phyloP scores from a whole-genome alignment of 2,329 filamentous ascomycete genomes.

The Fusarium sp. region DNA sequence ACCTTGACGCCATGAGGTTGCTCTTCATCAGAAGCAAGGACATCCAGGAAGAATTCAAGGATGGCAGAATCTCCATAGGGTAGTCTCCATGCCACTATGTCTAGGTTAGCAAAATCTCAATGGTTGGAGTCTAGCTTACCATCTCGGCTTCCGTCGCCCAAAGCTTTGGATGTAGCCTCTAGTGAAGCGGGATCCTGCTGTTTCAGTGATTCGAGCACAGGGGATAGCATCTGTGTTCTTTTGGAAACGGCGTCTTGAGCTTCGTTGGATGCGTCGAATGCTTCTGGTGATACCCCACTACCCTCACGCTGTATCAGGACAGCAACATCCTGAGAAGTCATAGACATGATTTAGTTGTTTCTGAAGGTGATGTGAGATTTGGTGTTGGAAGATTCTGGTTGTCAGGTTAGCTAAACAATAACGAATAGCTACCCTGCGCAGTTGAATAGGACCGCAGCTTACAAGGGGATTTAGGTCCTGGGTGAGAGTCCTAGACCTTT shows the following conservation, averaged over 20 bases:
- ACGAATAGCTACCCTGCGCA: background rate
- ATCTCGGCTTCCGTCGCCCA: slow-evolving; percentile 69
- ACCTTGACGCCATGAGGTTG: slow-evolving; percentile 61
- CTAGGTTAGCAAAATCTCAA: background rate
- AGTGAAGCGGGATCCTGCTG: slow-evolving; percentile 55
- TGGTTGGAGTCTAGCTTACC: slow-evolving; percentile 55
- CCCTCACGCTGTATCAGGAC: slow-evolving; percentile 54
- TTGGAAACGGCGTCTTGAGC: slow-evolving; percentile 38
- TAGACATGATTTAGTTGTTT: slow-evolving; percentile 22
- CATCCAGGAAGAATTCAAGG: slow-evolving; percentile 66
- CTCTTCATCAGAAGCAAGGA: slow-evolving; percentile 56
- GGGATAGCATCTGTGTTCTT: slow-evolving; percentile 53
- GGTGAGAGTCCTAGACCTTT: background rate
- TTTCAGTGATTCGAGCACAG: slow-evolving; percentile 57
- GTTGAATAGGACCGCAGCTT: background rate
- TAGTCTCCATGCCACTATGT: slow-evolving; percentile 66
- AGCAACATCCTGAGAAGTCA: slow-evolving; percentile 57
- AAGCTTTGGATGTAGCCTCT: slow-evolving; percentile 62
- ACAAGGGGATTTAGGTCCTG: background rate
- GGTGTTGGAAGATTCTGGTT: background rate
- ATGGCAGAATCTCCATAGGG: slow-evolving; percentile 71
- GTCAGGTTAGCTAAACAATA: slow-evolving; percentile 8
- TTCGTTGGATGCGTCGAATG: slow-evolving; percentile 48
- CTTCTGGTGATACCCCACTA: slow-evolving; percentile 46
- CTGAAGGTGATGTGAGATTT: background rate